These are phyloP conservation scores for Magnusiomyces tetraspermus DNA, from an alignment of 1,139 yeast genomes.

Conservation along the genomic window DNA sequence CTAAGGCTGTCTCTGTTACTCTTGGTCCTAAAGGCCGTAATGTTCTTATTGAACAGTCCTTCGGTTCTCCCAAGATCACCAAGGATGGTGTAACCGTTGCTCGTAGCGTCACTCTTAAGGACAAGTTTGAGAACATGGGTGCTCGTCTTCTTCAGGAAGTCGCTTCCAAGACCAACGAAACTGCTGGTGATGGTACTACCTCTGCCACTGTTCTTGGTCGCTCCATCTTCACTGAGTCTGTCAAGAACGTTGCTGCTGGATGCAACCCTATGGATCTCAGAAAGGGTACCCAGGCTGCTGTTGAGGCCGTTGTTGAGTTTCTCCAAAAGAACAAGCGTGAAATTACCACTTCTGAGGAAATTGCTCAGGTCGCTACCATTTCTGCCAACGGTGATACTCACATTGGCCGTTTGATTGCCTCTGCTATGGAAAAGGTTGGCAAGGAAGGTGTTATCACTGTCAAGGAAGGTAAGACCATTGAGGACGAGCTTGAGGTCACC, in stretches of 20 bases:
- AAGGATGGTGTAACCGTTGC: conserved; percentile 99
- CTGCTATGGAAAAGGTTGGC: conserved; percentile 99
- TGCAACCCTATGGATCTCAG: conserved; percentile 99
- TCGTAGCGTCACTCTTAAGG: conserved; percentile 71
- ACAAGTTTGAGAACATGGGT: conserved; percentile 94
- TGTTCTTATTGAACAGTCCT: conserved; percentile 92
- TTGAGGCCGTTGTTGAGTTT: conserved; percentile 87
- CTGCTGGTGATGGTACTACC: conserved; percentile 99
- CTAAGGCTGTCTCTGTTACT: conserved; percentile 95
- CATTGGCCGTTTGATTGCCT: conserved; percentile 87
- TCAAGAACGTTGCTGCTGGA: conserved; percentile 98
- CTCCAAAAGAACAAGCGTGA: conserved; percentile 89
- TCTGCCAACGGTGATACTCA: conserved; percentile 96
- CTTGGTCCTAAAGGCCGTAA: conserved; percentile 98
- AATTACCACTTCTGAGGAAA: conserved; percentile 93
- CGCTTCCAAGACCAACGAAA: conserved; percentile 95
- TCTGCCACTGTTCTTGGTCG: conserved; percentile 96
- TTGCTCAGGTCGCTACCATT: conserved; percentile 97
- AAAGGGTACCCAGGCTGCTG: conserved; percentile 98
- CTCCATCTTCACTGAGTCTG: conserved; percentile 94
- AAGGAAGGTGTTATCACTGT: conserved; percentile 99
- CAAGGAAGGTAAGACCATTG: conserved; percentile 93
- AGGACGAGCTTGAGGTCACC: conserved; percentile 94
- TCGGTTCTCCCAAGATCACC: conserved; percentile 97
- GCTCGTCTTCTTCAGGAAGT: conserved; percentile 96